A percentile compares a stretch with the other conserved stretches of the same genome.
Conservation (phyloP, 2,329 filamentous ascomycete species). For the Botrytis porri region DNA sequence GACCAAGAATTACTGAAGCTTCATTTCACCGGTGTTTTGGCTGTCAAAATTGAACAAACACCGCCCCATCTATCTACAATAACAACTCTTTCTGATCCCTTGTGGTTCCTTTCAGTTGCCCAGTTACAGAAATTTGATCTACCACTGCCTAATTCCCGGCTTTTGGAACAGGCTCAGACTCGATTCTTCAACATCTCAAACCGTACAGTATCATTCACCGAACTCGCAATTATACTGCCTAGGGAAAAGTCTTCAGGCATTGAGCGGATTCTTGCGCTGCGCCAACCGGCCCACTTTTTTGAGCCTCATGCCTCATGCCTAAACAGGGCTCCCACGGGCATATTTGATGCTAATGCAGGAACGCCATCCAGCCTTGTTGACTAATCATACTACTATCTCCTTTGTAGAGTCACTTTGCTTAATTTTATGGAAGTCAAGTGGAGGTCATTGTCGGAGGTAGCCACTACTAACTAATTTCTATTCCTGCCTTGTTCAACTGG, state of each 20-base stretch:
- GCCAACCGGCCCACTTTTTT: neutral
- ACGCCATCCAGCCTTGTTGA: constrained; percentile 2
- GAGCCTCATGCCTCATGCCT: constrained; percentile 9
- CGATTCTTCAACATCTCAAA: neutral
- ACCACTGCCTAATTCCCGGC: neutral
- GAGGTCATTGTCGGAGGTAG: neutral
- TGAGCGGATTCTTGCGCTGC: neutral
- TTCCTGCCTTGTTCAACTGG: neutral
- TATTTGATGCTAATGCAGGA: constrained; percentile 3
- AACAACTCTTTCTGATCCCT: neutral
- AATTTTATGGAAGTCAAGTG: neutral
- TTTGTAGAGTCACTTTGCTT: neutral
- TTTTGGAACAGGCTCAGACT: neutral
- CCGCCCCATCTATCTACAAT: neutral
- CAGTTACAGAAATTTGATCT: neutral
- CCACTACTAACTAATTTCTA: neutral
- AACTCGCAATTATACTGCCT: neutral
- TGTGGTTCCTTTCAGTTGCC: neutral
- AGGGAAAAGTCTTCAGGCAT: constrained; percentile 5
- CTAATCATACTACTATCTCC: neutral
- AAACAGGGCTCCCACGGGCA: neutral
- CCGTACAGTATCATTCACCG: neutral
- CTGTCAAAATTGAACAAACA: neutral
- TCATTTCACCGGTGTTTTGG: neutral
- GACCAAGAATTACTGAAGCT: neutral